Base-by-base conservation (phyloP, 2,329 filamentous ascomycete species). In the Seiridium cupressi region DNA sequence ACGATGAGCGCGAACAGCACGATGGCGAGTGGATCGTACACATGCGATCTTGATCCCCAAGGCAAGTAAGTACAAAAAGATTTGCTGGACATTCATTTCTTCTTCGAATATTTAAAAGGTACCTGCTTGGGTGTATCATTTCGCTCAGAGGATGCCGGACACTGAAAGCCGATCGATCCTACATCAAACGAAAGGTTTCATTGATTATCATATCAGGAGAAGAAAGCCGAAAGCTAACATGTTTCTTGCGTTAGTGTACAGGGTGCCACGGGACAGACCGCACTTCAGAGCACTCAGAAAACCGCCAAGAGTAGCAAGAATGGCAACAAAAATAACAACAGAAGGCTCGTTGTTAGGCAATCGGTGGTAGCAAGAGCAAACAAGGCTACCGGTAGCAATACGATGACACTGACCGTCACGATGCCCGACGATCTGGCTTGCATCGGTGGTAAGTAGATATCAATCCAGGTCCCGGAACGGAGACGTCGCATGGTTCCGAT, bases 11-110 rank as follows among this genome's bases (percentile, higher is more conserved):
- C 85, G 66, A 78, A 82, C 59, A 83, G 83, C 65, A 77, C 78
- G 5, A 80, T 83, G 61, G 82, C 81, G n/a, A 80, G 80, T 11
- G 81, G 83, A 0, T 84, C 84, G 1, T 87, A 82, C 63, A 65
- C 65, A 6, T 77, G 74, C 59, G 74, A 73, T 60, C 64, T 77
- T 51, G 74, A 77, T 58, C 56, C 63, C 36, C 71, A 68, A 13
- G 69, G 73, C 34, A 74, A 70, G 18, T 58, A 26, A 26, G 18
- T 26, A 26, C 18, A 26, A 26, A 26, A 26, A 26, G 18, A 26
- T 26, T 26, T 26, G 18, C 18, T 26, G 18, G 18, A 26, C 18
- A 26, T 26, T 26, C 18, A 26, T 26, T 26, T 26, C 18, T 26
- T 26, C 18, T 26, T 26, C 18, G 18, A 26, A 26, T 26, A 26